Evolutionary conservation across 768 basidiomycete genomes (phyloP), one percentile per base, ranked within the genome.

Genomic region (Phallus indusiatus): DNA sequence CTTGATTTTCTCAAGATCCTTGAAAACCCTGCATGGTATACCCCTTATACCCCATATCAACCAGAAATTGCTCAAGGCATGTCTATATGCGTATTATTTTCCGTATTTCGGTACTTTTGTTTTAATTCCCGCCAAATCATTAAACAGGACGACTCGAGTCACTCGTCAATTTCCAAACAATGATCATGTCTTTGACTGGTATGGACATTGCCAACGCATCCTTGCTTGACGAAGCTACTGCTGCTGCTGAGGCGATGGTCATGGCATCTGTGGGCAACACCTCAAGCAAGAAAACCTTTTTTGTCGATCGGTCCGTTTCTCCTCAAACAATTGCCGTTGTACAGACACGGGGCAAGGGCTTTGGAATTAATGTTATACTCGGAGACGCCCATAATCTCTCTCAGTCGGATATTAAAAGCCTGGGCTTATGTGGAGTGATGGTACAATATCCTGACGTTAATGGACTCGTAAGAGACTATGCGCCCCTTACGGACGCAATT

Each of bases 21-120:
- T 76, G 94, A 99, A 73, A 98, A 95, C 68, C 95, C 94, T 24
- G 91, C 88, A 3, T 99, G 95, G 95, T 98, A 97, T 72, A 97
- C 94, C 6, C 91, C 88, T 16, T 94, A 95, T 71, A 94, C 94
- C 0, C 92, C 93, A 1, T 94, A 94, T 73, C 93, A 96, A 67
- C 94, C 95, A 1, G 95, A 99, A 78, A 88, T 98, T 70, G 85
- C 95, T n/a, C 95, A 99, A 83, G 95, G 92, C 88, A 66, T 22
- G 74, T 65, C 47, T 28, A 9, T 49, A 54, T 46, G 35, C 28
- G 12, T 21, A 22, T 18, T 57, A 46, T 59, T 48, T 18, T 28
- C 47, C 54, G 54, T 55, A 53, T 63, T 18, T 52, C 22, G n/a
- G 47, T 20, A 14, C 2, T 28, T 28, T 28, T 28, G 7, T 28